Base-by-base conservation (phyloP, 768 basidiomycete genomes). In the Tylopilus sp. region DNA sequence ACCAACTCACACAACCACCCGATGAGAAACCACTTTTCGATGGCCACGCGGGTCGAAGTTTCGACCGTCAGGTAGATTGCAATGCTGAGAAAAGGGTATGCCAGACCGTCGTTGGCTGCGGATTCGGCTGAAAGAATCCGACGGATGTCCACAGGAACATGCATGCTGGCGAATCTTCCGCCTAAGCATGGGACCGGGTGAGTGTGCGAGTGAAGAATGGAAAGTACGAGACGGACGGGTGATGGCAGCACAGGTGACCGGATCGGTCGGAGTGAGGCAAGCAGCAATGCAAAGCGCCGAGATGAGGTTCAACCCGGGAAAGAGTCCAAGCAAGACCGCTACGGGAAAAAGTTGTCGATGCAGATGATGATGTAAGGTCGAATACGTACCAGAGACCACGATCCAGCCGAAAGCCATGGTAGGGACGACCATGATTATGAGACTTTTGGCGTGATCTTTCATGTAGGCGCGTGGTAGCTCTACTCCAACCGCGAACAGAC, bases 51-150 rank as follows among this genome's bases (percentile, higher is more conserved):
- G 14, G 72, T 76, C 4, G 84, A 79, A 0, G 77, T 63, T 57
- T 96, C 91, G 6, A 92, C 59, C 11, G 85, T 86, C 42, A 98
- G 76, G 67, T 96, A 98, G 11, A 98, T 77, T 3, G 95, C 83
- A 48, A 98, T 78, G 25, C 83, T 81, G 50, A 98, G 76, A 68
- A 98, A 98, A 0, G 94, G 94, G 68, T 95, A 97, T 2, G 95
- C 93, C 14, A 98, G 78, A 2, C 97, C 97, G 60, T 98, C 97
- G 69, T 99, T 99, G 8, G 91, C 86, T 0, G 95, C 97, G 6
- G 89, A 90, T 71, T 98, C 96, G 0, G 91, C 92, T 0, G 89
- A 81, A 8, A 97, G 75, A 38, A 97, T 78, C 22, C 83, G 86
- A 26, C 95, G 83, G 22, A 98, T 76, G 48, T 91, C 86, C 6